Percentiles rank a stretch among this genome's conserved stretches.
These are phyloP conservation scores for Ophiostoma sp. DNA, from an alignment of 2,329 filamentous ascomycete species.

Conservation along the genomic window DNA sequence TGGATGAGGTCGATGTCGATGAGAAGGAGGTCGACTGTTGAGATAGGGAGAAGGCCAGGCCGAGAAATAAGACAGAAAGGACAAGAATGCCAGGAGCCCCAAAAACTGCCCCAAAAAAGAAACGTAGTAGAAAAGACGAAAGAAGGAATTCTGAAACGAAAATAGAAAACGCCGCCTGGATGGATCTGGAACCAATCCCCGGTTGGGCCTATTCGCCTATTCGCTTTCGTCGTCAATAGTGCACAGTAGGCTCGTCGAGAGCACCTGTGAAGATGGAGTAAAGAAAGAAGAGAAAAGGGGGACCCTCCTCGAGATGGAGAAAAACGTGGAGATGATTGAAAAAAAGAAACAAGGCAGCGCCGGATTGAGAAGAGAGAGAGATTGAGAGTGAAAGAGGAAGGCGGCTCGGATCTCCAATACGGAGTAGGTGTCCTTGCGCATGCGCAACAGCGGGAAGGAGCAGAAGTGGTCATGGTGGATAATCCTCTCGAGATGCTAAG, in stretches of 20 bases:
- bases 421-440: constrained; percentile 24
- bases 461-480: neutral
- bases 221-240: neutral
- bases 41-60: neutral
- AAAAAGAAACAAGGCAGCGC: neutral
- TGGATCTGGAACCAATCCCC: constrained; percentile 10
- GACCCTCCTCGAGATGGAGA: neutral
- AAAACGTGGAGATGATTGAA: neutral
- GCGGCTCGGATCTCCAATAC: constrained; percentile 7
- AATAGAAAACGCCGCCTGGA: constrained; percentile 12
- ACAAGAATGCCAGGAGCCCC: neutral
- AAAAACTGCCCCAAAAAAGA: neutral
- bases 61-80: neutral
- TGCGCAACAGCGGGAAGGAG: constrained; percentile 4
- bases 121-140: neutral
- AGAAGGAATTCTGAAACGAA: constrained; percentile 10
- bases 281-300: neutral
- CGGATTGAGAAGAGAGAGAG: neutral
- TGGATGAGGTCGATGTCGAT: neutral
- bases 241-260: constrained; percentile 11
- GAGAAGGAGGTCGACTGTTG: neutral
- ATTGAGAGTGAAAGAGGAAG: neutral
- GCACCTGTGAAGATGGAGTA: neutral
- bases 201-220: neutral
- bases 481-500: neutral